Evolutionary conservation across 257 asterid genomes (phyloP).

Genomic region (Euphrasia confusa): DNA sequence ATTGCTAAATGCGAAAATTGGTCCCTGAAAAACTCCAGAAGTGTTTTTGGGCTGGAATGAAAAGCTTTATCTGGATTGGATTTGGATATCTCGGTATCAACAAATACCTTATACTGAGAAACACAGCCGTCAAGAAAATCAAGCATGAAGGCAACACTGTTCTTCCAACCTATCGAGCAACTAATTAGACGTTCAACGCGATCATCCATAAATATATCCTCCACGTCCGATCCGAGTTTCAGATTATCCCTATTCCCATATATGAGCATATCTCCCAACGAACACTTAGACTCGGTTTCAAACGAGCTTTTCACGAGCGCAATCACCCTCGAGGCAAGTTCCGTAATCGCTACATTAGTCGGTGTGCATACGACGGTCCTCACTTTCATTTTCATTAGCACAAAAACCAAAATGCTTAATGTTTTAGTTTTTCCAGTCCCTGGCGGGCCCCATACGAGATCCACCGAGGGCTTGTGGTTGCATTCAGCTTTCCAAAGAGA

Average conservation of each 20-base stretch:
- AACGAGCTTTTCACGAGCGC: slow-evolving; percentile 26
- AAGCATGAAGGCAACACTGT: slow-evolving; percentile 29
- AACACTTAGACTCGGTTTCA: slow-evolving; percentile 20
- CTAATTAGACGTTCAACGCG: slow-evolving; percentile 35
- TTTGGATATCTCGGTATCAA: slow-evolving; percentile 29
- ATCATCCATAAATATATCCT: slow-evolving; percentile 37
- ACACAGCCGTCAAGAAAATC: slow-evolving; percentile 38
- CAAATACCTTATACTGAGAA: slow-evolving; percentile 29
- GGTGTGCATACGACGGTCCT: slow-evolving; percentile 57
- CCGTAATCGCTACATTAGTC: slow-evolving; percentile 53
- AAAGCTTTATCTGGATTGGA: slow-evolving; percentile 19
- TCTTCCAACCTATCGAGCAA: slow-evolving; percentile 38
- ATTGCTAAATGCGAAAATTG: slow-evolving; percentile 20
- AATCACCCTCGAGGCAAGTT: slow-evolving; percentile 40
- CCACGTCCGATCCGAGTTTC: slow-evolving; percentile 30
- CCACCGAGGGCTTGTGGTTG: slow-evolving; percentile 30
- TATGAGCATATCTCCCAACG: slow-evolving; percentile 37
- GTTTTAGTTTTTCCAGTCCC: slow-evolving; percentile 61
- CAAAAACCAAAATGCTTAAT: slow-evolving; percentile 32
- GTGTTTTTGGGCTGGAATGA: slow-evolving; percentile 21
- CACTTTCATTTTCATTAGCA: slow-evolving; percentile 33
- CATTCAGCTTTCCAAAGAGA: slow-evolving; percentile 23
- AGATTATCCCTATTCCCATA: slow-evolving; percentile 36
- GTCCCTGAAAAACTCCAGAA: slow-evolving; percentile 34
- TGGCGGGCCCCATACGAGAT: slow-evolving; percentile 60